Evolutionary conservation across 164 flowering plant genomes (phyloP), one percentile per base, ranked within the genome.

Genomic region (Aristolochia californica): DNA sequence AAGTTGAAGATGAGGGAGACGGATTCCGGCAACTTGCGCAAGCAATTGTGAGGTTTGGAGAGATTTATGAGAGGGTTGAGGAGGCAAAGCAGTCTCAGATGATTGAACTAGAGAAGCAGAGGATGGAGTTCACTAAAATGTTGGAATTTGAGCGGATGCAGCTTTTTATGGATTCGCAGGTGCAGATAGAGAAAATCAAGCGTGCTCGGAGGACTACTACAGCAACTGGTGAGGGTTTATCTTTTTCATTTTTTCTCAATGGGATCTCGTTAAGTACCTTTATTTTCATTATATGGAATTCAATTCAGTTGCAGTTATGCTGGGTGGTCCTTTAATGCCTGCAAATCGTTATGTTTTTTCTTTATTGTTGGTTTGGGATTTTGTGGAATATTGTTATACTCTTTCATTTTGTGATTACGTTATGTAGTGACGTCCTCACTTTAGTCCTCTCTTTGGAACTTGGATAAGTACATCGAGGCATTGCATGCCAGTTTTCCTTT

Each of bases 101-200:
- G 89, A 56, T 84, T 28, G 95, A 86, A 45, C 67, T 86, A 71
- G 95, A 89, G 80, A 89, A 84, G 75, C 87, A 89, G 71, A 75
- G 88, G 67, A 83, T 83, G 93, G 80, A 85, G 68, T 80, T 81
- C 65, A 75, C 78, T 4, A 85, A 78, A 72, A 84, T 75, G 69
- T 69, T 85, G 82, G 93, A 85, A 78, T 68, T 75, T 60, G 86
- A 86, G 70, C 77, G 95, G 69, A 83, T 86, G 97, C 79, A 80
- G 72, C 74, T 86, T 64, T 83, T 84, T 63, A 75, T 83, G 83
- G 90, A 88, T 48, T 80, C 84, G 14, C 97, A 89, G 72, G 77
- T 86, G 53, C 82, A 83, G 78, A 79, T 89, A 24, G 86, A 81
- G 76, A 83, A 80, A 78, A 68, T 81, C 40, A 88, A 86, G 77